Evolutionary conservation across 2,329 filamentous ascomycete genomes (phyloP), one percentile per base, ranked within the genome.

Genomic region (Aspergillus oerlinghausenensis): DNA sequence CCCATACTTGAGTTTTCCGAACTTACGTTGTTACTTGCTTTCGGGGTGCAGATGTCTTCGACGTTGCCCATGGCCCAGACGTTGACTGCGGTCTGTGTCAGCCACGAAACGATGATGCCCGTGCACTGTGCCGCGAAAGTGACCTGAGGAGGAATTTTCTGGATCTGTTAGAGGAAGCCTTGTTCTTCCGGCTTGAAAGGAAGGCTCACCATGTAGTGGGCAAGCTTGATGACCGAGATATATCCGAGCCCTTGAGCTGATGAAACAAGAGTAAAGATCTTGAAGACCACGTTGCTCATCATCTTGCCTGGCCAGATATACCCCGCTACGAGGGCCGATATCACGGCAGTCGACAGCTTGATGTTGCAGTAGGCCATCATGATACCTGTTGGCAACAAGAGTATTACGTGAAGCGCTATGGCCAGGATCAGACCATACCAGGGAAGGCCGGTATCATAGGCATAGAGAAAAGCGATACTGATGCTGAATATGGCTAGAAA

Each of bases 81-180:
- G 54, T 78, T 73, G 17, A 78, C 75, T 2, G 71, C 72, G 51
- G 78, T 69, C 55, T 77, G 74, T 7, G 78, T 74, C 49, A 79
- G 71, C 0, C 72, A 73, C 2, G 74, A 72, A 62, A 78, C 75
- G 19, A 80, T 72, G 28, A 75, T 79, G 0, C 79, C 79, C 14
- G 77, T 68, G 1, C 77, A 72, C 60, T 82, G 80, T 1, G 75
- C 79, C 58, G 71, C 70, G 65, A 82, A 81, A 25, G 79, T 76
- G 11, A 76, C 70, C 4, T 75, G 69, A 1, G 77, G 79, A 0
- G 80, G 70, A 11, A 73, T 68, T 61, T 72, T 58, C 7, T 35
- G 10, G 2, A 4, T 2, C 21, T 3, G 38, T 51, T 55, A 54
- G 65, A 85, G 48, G 17, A 1, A 9, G 4, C 5, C 19, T 17